Percentiles rank a stretch among this genome's conserved stretches.
phyloP scores from a whole-genome alignment of 805 yeast species.

The Myxozyma mucilagina region DNA sequence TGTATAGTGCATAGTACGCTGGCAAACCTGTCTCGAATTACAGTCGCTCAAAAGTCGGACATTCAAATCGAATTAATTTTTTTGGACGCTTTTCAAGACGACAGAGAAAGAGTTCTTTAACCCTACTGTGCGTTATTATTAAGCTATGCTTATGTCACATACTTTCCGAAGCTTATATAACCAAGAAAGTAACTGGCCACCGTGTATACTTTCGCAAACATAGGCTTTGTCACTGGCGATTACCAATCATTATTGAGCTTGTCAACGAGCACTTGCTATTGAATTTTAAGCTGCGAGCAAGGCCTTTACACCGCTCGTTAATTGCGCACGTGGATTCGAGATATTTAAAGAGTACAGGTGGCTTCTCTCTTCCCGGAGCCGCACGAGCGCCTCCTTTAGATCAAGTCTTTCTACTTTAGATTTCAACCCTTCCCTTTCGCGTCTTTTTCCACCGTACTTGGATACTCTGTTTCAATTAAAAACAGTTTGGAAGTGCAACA shows the following conservation, averaged over 20 bases:
- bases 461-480: background rate
- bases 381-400: background rate
- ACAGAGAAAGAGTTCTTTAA: too few species aligned
- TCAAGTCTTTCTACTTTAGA: background rate
- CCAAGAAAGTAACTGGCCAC: too few species aligned
- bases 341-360: conserved; percentile 7
- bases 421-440: background rate
- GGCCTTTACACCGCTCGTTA: background rate
- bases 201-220: too few species aligned
- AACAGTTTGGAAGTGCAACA: background rate
- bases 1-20: background rate
- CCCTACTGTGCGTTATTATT: too few species aligned
- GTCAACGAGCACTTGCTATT: too few species aligned
- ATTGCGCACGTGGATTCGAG: background rate
- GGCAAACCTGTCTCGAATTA: too few species aligned
- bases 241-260: too few species aligned
- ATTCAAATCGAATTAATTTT: background rate
- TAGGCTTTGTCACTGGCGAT: too few species aligned
- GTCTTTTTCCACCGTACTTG: background rate
- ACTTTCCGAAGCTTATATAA: too few species aligned
- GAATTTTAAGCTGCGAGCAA: too few species aligned
- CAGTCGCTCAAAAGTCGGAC: too few species aligned
- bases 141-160: too few species aligned
- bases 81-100: background rate
- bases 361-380: conserved; percentile 3